Evolutionary conservation across 2,329 filamentous ascomycete species (phyloP), one percentile per base, ranked within the genome.

Genomic region (Fusarium nematophilum): DNA sequence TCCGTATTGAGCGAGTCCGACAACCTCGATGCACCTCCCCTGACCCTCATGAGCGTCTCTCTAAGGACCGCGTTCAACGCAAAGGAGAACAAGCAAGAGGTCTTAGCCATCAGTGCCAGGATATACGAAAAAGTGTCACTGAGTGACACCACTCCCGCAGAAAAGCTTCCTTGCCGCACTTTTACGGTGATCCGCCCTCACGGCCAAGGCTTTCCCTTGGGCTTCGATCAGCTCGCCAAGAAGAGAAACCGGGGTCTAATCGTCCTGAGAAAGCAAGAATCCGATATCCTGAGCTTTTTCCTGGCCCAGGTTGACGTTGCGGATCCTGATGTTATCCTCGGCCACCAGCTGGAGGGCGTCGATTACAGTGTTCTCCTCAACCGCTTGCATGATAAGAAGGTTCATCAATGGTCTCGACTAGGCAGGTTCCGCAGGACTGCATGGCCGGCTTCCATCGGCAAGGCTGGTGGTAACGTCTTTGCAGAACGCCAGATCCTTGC

Each of bases 21-120:
- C 60, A 92, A 88, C 59, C 74, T 93, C 29, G 92, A 97, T 44
- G 86, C 88, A 2, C 95, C 95, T 17, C 92, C 93, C 7, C 79
- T 99, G 70, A 98, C 93, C 1, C 78, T 99, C n/a, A 97, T 99
- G 94, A 97, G 93, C 75, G 79, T 99, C 59, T 88, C 93, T 7
- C 83, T 99, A 70, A 87, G 95, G 46, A 98, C 93, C 1, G 87
- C 89, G 6, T 91, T 96, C 76, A 97, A 98, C 67, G 83, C 88
- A 30, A 94, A 92, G 72, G 91, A 93, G 49, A 99, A 98, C 78
- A 98, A 96, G 78, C 94, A 97, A 72, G 95, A 99, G 75, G 93
- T 99, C 40, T 79, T 99, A 9, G 87, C 95, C 56, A 92, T 95
- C 53, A 97, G 93, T 75, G 92, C 92, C 29, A 88, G 96, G 67